A percentile compares a stretch with the other conserved stretches of the same genome.
phyloP scores from a whole-genome alignment of 1,284 basidiomycete species.

The Meripilus lineatus region DNA sequence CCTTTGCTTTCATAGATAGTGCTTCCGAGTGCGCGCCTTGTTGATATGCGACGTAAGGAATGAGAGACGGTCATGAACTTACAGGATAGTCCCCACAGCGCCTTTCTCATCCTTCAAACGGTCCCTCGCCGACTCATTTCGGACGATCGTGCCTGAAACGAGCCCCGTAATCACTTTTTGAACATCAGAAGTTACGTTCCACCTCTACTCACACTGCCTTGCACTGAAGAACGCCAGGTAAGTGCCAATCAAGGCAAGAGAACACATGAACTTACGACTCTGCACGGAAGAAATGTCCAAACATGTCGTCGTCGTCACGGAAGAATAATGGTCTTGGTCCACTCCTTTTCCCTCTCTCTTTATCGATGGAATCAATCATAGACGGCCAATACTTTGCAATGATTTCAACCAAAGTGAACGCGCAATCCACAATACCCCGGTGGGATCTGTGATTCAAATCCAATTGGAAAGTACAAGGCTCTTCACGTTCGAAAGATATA shows the following conservation, averaged over 20 bases:
- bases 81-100: conserved; percentile 55
- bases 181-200: conserved; percentile 8
- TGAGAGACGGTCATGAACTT: conserved; percentile 14
- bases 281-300: conserved; percentile 52
- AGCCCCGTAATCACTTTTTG: not conserved
- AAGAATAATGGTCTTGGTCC: conserved; percentile 59
- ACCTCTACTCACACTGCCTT: conserved; percentile 53
- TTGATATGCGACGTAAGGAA: not conserved
- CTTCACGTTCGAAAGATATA: conserved; percentile 48
- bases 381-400: conserved; percentile 60
- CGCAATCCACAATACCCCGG: conserved; percentile 58
- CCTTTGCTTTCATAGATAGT: conserved; percentile 74
- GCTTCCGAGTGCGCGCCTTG: conserved; percentile 34
- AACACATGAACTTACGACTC: conserved; percentile 28
- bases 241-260: not conserved
- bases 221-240: conserved; percentile 27
- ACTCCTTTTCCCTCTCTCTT: conserved; percentile 53
- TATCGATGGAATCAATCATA: conserved; percentile 54
- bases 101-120: conserved; percentile 45
- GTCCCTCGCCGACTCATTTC: conserved; percentile 44
- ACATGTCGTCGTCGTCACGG: conserved; percentile 38
- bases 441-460: conserved; percentile 67
- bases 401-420: conserved; percentile 55
- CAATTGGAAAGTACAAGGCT: conserved; percentile 45
- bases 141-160: conserved; percentile 57